Percentiles rank a stretch among this genome's conserved stretches.
Evolutionary conservation across 1,139 yeast species (phyloP).

Genomic region (Wickerhamiella pararugosa): DNA sequence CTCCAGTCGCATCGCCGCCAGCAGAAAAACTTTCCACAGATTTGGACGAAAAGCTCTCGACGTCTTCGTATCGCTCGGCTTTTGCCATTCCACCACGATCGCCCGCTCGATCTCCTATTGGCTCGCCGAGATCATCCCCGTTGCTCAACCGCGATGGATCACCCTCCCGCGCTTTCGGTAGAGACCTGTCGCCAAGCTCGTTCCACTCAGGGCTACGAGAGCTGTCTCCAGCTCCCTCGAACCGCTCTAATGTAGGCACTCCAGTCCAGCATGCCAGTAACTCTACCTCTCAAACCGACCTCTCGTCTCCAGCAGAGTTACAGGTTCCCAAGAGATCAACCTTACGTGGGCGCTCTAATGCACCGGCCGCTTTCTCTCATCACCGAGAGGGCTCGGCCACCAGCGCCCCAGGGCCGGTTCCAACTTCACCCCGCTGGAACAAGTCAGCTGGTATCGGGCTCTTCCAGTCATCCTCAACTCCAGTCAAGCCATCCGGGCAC

Average conservation of each 20-base stretch:
- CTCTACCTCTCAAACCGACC: too few species aligned
- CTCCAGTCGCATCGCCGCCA: too few species aligned
- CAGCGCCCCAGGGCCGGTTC: slow-evolving; percentile 5
- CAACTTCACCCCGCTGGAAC: slow-evolving; percentile 4
- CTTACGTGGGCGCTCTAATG: neutral
- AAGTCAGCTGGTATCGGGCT: neutral
- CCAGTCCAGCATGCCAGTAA: too few species aligned
- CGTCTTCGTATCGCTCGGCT: neutral
- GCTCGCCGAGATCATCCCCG: neutral
- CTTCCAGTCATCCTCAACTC: neutral
- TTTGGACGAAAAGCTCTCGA: too few species aligned
- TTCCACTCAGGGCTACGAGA: too few species aligned
- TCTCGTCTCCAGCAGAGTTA: too few species aligned
- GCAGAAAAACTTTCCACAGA: too few species aligned
- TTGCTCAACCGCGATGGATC: too few species aligned
- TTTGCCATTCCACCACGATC: slow-evolving; percentile 3
- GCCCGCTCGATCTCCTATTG: slow-evolving; percentile 2
- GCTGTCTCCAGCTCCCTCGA: too few species aligned
- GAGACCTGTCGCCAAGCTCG: too few species aligned
- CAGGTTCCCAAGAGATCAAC: slow-evolving; percentile 1
- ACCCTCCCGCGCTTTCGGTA: too few species aligned
- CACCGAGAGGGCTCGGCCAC: slow-evolving; percentile 1
- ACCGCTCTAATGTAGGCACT: too few species aligned
- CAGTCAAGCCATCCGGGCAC: slow-evolving; percentile 8
- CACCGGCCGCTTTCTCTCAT: slow-evolving; percentile 1